Evolutionary conservation across 2,329 filamentous ascomycete genomes (phyloP), one percentile per base, ranked within the genome.

Genomic region (Fusarium torreyae): DNA sequence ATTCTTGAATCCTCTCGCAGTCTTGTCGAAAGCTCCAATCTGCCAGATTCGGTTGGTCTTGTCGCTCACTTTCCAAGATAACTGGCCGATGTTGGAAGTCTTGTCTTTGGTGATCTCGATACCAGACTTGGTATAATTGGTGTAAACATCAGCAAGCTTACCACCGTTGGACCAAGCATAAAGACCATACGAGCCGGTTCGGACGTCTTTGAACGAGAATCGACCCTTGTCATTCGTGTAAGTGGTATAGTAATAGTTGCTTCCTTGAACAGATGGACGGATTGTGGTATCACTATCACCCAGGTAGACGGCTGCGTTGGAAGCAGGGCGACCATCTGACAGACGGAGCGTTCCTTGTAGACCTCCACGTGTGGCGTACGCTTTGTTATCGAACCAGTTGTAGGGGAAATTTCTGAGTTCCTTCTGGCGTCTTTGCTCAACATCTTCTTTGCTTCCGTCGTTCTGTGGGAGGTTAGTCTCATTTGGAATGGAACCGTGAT

Each of bases 241-340:
- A 1, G 61, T 55, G 14, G 61, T 64, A 24, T 64, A 64, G 39
- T 64, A 60, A 4, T 64, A 64, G 39, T 60, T 56, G 36, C 72
- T 74, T 28, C 74, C 74, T 43, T 75, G 72, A 5, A 64, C 18
- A 17, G 61, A 64, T 28, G 61, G 61, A 14, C 61, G 61, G 17
- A 34, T 51, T 13, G 38, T 34, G 9, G 56, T 64, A 17, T 64
- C 33, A 4, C 44, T 22, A 13, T 64, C 61, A 2, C 61, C 61
- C 2, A 64, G 61, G 33, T 44, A 64, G 20, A 64, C 50, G 18
- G 61, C 61, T 28, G 61, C 50, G 18, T 64, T 45, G 15, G 61
- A 55, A 13, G 61, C 61, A 15, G 34, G 36, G 26, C 61, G 61
- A 17, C 61, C 61, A 26, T 64, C 61, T 18, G 61, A 64, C 43